A percentile compares a stretch with the other conserved stretches of the same genome.
Evolutionary conservation across 371 early-diverging fungal species (phyloP).

Genomic region (Zancudomyces culisetae): DNA sequence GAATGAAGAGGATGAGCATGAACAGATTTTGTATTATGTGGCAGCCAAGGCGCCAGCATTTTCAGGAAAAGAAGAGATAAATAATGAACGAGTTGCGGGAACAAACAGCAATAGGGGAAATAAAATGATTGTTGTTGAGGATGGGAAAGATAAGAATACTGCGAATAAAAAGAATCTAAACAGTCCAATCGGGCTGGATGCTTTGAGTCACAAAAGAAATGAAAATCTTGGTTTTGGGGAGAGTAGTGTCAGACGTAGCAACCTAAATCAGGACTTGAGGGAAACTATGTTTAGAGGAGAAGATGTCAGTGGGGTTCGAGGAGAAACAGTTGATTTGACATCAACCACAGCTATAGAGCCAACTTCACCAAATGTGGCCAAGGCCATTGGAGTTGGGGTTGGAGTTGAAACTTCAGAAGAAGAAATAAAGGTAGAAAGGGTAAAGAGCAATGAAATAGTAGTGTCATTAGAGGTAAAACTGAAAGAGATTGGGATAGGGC

Average conservation of each 20-base stretch:
- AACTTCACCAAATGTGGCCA: not conserved
- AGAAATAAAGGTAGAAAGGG: not conserved
- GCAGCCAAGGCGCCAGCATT: not conserved
- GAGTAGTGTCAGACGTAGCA: not conserved
- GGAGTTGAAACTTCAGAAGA: not conserved
- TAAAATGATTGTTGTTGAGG: not conserved
- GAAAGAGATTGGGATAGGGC: constrained; percentile 62
- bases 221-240: not conserved
- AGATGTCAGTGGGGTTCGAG: not conserved
- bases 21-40: not conserved
- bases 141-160: not conserved
- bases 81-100: not conserved
- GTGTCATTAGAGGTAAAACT: constrained; percentile 59
- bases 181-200: not conserved
- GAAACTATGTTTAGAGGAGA: too few relatives aligned
- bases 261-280: too few relatives aligned
- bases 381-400: not conserved
- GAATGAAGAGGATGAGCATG: not conserved
- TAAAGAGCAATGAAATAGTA: constrained; percentile 12
- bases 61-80: not conserved
- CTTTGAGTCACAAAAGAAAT: not conserved
- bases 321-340: too few relatives aligned
- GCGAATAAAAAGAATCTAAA: not conserved
- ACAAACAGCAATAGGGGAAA: not conserved
- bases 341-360: not conserved